Conservation (phyloP, 192 early-diverging fungal genomes). For the Haplosporangium gracile region DNA sequence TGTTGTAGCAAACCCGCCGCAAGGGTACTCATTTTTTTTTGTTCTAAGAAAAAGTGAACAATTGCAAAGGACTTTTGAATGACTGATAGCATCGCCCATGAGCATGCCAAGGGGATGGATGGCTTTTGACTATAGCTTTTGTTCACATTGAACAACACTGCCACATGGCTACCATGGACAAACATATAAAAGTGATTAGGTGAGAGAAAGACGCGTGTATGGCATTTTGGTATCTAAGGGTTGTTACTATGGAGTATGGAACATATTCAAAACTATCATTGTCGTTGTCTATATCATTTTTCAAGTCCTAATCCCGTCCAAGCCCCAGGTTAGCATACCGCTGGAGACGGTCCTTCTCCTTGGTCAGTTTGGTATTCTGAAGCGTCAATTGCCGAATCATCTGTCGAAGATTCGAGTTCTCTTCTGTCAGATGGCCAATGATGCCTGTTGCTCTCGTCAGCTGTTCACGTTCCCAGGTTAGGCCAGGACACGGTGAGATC, state of each 20-base stretch:
- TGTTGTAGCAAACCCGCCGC: neutral
- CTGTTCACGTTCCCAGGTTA: conserved; percentile 53
- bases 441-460: conserved; percentile 41
- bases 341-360: conserved; percentile 48
- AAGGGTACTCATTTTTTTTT: neutral
- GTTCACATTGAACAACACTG: no score
- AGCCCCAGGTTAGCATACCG: conserved; percentile 44
- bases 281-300: neutral
- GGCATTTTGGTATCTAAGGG: neutral
- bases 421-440: conserved; percentile 49
- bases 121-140: no score
- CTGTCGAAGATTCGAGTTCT: conserved; percentile 44
- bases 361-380: conserved; percentile 40
- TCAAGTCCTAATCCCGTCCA: conserved; percentile 15
- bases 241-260: neutral
- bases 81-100: neutral
- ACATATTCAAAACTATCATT: neutral
- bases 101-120: no score
- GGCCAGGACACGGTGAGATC: conserved; percentile 34
- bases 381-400: conserved; percentile 37
- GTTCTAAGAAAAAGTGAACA: neutral
- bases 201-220: no score
- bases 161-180: no score
- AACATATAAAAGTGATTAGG: no score
- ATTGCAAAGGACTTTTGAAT: neutral